Base-by-base conservation (phyloP, 805 yeast genomes). In the Candida namnaoensis region DNA sequence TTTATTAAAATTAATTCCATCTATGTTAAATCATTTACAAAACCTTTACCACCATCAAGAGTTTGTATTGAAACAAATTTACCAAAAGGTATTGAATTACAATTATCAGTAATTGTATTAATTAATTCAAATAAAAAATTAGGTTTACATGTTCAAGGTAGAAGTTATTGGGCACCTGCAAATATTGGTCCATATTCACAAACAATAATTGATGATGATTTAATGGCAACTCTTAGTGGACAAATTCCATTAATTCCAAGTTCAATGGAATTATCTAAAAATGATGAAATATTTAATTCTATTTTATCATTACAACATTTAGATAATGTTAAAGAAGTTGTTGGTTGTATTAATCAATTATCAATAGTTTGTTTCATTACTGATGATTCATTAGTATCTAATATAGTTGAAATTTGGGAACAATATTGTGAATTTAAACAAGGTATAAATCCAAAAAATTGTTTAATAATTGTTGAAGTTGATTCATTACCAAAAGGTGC, bases 101-200 rank as follows among this genome's bases (percentile, higher is more conserved):
- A 78, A 51, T 55, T 90, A 9, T 85, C 96, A 0, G 78, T 82
- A 13, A 65, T 73, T 12, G 72, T 73, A 0, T 52, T 78, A 14
- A 49, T 60, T 25, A 52, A 62, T 30, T 36, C 50, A 1, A 35
- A 49, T 0, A 49, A 48, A 10, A 82, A 82, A 49, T 64, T 63
- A 28, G 96, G 98, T 0, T 65, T 91, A 13, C 98, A 93, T 54
- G 88, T 93, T 8, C 91, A 93, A 52, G 88, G 97, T 1, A 71
- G 90, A 44, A 88, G 97, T 35, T 90, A 85, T 58, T 93, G 99
- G 99, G 98, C 97, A 0, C 99, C 99, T 0, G 91, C 95, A 33
- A 93, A 93, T 50, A 93, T 93, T 37, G 99, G 99, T 0, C 99
- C 99, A 0, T 93, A 93, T 57, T 91, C 99, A 0, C 99, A 93